phyloP scores from a whole-genome alignment of 2,329 filamentous ascomycete species.

The Ophiosphaerella korrae region DNA sequence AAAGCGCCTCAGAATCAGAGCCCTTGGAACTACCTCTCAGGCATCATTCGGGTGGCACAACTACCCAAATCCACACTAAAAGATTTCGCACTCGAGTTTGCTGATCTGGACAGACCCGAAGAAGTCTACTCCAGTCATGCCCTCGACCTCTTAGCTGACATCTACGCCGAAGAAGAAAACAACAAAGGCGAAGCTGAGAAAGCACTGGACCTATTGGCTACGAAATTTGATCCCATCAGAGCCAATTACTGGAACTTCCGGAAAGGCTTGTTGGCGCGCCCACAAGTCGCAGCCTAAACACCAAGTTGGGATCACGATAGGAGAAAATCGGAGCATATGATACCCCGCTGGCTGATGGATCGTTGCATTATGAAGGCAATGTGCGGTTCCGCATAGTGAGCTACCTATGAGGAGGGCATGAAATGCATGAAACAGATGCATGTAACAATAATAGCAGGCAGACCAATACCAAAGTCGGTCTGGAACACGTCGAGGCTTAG shows the following conservation, averaged over 20 bases:
- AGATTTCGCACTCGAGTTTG: constrained; percentile 61
- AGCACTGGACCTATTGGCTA: constrained; percentile 74
- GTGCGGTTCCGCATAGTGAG: too few relatives aligned
- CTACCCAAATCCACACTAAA: constrained; percentile 56
- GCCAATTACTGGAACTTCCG: constrained; percentile 91
- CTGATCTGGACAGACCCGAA: constrained; percentile 53
- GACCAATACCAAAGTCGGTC: constrained; percentile 4
- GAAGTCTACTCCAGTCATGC: constrained; percentile 65
- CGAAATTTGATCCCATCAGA: constrained; percentile 89
- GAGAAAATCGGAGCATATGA: constrained; percentile 18
- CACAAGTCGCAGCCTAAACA: constrained; percentile 27
- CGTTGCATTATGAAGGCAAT: too few relatives aligned
- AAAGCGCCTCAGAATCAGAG: constrained; percentile 92
- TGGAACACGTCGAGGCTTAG: constrained; percentile 14
- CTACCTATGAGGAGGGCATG: neutral
- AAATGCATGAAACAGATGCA: constrained; percentile 4
- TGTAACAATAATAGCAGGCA: constrained; percentile 12
- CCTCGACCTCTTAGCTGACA: constrained; percentile 74
- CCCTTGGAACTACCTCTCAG: constrained; percentile 89
- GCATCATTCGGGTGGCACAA: constrained; percentile 71
- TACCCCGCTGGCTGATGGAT: constrained; percentile 28
- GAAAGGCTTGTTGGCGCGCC: constrained; percentile 49
- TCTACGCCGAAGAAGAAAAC: constrained; percentile 60
- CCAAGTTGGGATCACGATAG: constrained; percentile 6
- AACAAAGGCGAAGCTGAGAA: constrained; percentile 67